A percentile compares a stretch with the other conserved stretches of the same genome.
Evolutionary conservation across 1,284 basidiomycete species (phyloP).

Genomic region (Ustilago sp.): DNA sequence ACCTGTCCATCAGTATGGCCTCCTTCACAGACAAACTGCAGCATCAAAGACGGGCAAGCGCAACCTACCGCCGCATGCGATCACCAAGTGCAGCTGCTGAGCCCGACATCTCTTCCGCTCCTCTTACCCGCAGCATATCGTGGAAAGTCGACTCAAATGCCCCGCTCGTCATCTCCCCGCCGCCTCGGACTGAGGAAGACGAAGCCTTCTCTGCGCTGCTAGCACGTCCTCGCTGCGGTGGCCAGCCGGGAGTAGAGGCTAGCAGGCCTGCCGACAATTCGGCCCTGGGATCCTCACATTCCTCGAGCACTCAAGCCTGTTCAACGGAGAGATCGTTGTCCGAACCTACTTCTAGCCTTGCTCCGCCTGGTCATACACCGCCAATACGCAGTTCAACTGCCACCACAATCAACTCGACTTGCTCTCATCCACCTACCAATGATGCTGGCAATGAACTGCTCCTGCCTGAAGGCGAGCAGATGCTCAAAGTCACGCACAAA

Average conservation of each 20-base stretch:
- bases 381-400: constrained; percentile 1
- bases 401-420: not conserved
- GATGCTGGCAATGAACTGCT: constrained; percentile 17
- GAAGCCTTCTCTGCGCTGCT: not conserved
- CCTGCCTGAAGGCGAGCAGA: constrained; percentile 68
- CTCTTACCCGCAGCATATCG: constrained; percentile 22
- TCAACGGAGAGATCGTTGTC: not conserved
- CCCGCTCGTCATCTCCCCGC: constrained; percentile 18
- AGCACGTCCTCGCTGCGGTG: not conserved
- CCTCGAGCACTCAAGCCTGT: not conserved
- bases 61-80: constrained; percentile 37
- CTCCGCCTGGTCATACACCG: not conserved
- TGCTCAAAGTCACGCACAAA: constrained; percentile 90
- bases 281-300: not conserved
- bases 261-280: not conserved
- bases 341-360: not conserved
- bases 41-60: constrained; percentile 40
- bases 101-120: not conserved
- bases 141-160: constrained; percentile 4
- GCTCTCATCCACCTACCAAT: not conserved
- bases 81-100: constrained; percentile 21
- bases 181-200: constrained; percentile 9
- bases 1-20: constrained; percentile 26
- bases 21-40: constrained; percentile 32
- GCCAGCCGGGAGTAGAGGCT: not conserved